phyloP scores from a whole-genome alignment of 2,329 filamentous ascomycete genomes.

The Pestalotiopsis sp. region DNA sequence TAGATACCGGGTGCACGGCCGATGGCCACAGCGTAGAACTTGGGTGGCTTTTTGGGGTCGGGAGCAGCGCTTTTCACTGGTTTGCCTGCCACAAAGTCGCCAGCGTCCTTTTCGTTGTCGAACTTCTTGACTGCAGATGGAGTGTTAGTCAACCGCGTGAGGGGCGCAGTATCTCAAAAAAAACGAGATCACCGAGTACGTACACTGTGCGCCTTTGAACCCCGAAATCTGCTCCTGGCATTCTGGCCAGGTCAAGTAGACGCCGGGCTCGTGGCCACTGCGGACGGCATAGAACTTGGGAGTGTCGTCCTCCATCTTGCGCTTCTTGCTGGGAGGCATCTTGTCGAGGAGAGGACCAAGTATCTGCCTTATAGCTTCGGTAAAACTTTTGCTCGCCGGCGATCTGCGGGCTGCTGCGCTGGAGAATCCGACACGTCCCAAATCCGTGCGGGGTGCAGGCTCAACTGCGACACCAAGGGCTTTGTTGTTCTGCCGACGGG shows the following conservation, averaged over 20 bases:
- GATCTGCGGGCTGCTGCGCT: slow-evolving; percentile 1
- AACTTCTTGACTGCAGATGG: slow-evolving; percentile 77
- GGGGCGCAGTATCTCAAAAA: background rate
- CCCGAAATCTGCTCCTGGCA: slow-evolving; percentile 64
- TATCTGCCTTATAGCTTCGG: background rate
- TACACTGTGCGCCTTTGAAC: slow-evolving; percentile 69
- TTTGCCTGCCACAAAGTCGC: slow-evolving; percentile 71
- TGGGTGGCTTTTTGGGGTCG: slow-evolving; percentile 41
- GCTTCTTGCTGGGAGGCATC: slow-evolving; percentile 41
- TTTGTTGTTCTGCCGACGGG: slow-evolving; percentile 3
- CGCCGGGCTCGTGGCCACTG: slow-evolving; percentile 57
- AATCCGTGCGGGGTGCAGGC: slow-evolving; percentile 3
- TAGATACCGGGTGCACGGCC: slow-evolving; percentile 63
- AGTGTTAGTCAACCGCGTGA: background rate
- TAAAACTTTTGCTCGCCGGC: background rate
- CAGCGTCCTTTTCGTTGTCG: slow-evolving; percentile 71
- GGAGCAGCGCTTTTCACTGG: slow-evolving; percentile 41
- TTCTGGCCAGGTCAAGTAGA: slow-evolving; percentile 65
- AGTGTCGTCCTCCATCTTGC: slow-evolving; percentile 45
- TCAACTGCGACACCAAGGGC: background rate
- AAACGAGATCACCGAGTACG: slow-evolving; percentile 35
- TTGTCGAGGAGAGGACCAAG: slow-evolving; percentile 5
- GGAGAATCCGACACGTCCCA: slow-evolving; percentile 2
- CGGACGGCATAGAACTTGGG: slow-evolving; percentile 68
- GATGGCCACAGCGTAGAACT: slow-evolving; percentile 64